Evolutionary conservation across 179 eudicot genomes (phyloP), one percentile per base, ranked within the genome.

Genomic region (Beta macrorhiza): DNA sequence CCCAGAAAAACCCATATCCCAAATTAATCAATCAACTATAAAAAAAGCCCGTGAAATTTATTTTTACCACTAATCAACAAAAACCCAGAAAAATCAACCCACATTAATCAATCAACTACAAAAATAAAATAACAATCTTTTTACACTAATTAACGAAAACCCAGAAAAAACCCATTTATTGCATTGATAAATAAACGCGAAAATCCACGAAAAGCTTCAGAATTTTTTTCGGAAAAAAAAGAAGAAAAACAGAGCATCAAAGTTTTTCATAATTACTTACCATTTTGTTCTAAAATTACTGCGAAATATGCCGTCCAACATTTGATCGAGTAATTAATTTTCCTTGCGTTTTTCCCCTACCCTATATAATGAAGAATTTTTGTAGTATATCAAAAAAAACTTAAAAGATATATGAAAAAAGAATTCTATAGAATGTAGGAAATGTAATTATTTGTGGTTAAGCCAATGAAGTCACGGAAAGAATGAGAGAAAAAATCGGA

Each of bases 301-400:
- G n/a, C 89, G 89, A 55, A 88, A 58, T 42, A 85, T 67, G 7
- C 83, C 84, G 75, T 86, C 89, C 85, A 75, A 86, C 87, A 88
- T 83, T 81, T 76, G 79, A n/a, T 62, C 82, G 14, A 67, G 32
- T 64, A 32, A 62, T 61, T 47, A 56, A 42, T 76, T 55, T 57
- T 25, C 76, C 3, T 62, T 19, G 44, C 11, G 74, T 32, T 1
- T 57, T 15, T 3, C 6, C 45, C 51, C 19, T 62, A 57, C 51
- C 62, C 20, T 75, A 5, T 37, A 37, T 37, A 37, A 37, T 37
- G 42, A 37, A 37, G 73, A 42, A 62, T 52, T 44, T 74, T 72
- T 55, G 47, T 20, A 20, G 65, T 58, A 67, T 4, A 16, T 9
- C 6, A 37, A n/a, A 55, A 76, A 80, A 29, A 73, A 14, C 8